Percentiles rank a stretch among this genome's conserved stretches.
Conservation (phyloP, 108 stramenopile species). For the Pinguiococcus pyrenoidosus region DNA sequence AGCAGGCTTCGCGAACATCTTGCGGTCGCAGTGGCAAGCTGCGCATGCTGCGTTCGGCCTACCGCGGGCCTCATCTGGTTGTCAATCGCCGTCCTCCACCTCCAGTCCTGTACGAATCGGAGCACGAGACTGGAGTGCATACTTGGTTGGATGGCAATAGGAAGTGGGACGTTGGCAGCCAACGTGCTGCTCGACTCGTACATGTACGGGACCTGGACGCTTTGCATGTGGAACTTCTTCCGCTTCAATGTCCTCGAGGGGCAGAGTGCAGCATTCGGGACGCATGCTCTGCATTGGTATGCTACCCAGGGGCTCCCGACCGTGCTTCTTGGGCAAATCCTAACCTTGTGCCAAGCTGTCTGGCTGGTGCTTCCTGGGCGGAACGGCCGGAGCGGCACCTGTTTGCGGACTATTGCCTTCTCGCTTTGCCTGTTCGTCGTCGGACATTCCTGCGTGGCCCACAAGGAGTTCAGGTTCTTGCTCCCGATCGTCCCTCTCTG, state of each 20-base stretch:
- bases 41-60: background rate
- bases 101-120: too few relatives aligned
- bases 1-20: background rate
- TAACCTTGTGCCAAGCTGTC: too few relatives aligned
- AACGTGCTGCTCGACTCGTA: background rate
- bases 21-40: background rate
- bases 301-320: slow-evolving; percentile 18
- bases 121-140: too few relatives aligned
- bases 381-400: too few relatives aligned
- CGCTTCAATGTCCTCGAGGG: slow-evolving; percentile 24
- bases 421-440: background rate
- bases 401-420: background rate
- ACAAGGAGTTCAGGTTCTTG: slow-evolving; percentile 89
- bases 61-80: slow-evolving; percentile 1
- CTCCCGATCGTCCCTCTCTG: slow-evolving; percentile 72
- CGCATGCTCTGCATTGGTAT: slow-evolving; percentile 26
- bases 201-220: background rate
- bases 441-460: slow-evolving; percentile 62
- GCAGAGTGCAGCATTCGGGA: slow-evolving; percentile 8
- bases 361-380: slow-evolving; percentile 2
- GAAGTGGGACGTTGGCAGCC: background rate
- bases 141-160: too few relatives aligned
- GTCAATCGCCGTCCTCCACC: background rate
- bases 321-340: background rate
- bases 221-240: slow-evolving; percentile 8